phyloP scores from a whole-genome alignment of 176 grass and related monocot species.

The Hordeum marinum region DNA sequence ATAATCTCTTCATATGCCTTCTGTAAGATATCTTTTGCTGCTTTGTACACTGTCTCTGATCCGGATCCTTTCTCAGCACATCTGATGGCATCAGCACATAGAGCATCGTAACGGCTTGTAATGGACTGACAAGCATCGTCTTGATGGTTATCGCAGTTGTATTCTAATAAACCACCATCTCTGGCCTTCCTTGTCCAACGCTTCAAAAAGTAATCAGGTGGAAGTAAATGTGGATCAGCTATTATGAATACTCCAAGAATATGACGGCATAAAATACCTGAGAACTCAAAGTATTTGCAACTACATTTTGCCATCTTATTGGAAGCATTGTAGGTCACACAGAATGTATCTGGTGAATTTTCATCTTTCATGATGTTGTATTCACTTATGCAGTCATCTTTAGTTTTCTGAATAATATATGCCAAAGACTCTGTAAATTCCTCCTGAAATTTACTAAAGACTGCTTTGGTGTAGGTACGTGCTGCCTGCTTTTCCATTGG shows the following conservation, averaged over 20 bases:
- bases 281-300: conserved; percentile 82
- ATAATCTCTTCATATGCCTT: conserved; percentile 81
- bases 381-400: conserved; percentile 54
- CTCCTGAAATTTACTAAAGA: conserved; percentile 88
- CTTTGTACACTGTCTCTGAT: conserved; percentile 57
- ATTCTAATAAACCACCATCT: conserved; percentile 46
- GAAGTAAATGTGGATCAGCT: conserved; percentile 60
- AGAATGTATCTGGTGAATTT: conserved; percentile 66
- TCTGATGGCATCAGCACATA: conserved; percentile 70
- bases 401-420: conserved; percentile 68
- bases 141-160: conserved; percentile 29
- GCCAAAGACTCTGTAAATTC: conserved; percentile 88
- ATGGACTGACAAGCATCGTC: conserved; percentile 50
- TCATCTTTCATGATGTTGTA: conserved; percentile 77
- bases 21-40: conserved; percentile 76
- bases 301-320: conserved; percentile 72
- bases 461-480: conserved; percentile 66
- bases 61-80: conserved; percentile 67
- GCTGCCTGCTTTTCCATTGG: conserved; percentile 94
- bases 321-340: conserved; percentile 66
- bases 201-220: conserved; percentile 63
- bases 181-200: conserved; percentile 81
- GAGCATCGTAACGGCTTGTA: conserved; percentile 48
- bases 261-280: conserved; percentile 88
- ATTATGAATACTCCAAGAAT: conserved; percentile 85